phyloP scores from a whole-genome alignment of 1,139 yeast species.

The Lipomyces yarrowii region DNA sequence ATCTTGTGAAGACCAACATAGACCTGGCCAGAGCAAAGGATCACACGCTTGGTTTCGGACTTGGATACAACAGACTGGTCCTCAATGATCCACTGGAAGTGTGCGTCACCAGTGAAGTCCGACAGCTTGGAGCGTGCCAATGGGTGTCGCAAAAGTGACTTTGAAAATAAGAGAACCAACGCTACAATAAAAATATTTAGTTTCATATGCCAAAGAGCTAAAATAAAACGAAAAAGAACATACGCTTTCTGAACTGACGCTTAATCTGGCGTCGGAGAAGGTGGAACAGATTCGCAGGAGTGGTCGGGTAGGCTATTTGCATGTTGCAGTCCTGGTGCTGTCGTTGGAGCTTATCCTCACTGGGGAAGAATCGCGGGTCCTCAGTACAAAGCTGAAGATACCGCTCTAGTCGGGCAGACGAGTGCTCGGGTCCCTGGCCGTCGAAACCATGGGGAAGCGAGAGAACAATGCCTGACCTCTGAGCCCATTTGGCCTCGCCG shows the following conservation, averaged over 20 bases:
- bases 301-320: conserved; percentile 98
- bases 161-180: conserved; percentile 83
- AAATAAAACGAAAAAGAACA: neutral
- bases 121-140: conserved; percentile 82
- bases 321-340: conserved; percentile 99
- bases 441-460: conserved; percentile 99
- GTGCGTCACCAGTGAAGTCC: conserved; percentile 90
- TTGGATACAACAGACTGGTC: conserved; percentile 78
- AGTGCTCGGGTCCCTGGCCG: conserved; percentile 99
- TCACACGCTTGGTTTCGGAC: conserved; percentile 86
- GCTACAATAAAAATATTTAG: conserved; percentile 43
- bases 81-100: conserved; percentile 94
- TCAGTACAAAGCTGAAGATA: conserved; percentile 95
- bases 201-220: neutral
- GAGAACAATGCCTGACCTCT: conserved; percentile 93
- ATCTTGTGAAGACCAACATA: conserved; percentile 88
- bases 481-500: conserved; percentile 98
- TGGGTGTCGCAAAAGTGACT: conserved; percentile 95
- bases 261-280: conserved; percentile 98
- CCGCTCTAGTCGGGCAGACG: conserved; percentile 97
- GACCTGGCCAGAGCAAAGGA: conserved; percentile 90
- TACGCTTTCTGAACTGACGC: conserved; percentile 94
- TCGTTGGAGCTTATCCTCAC: conserved; percentile 83
- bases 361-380: conserved; percentile 93
- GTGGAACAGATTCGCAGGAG: conserved; percentile 97